Evolutionary conservation across 345 rosid species (phyloP).

Genomic region (Camelina hispida): DNA sequence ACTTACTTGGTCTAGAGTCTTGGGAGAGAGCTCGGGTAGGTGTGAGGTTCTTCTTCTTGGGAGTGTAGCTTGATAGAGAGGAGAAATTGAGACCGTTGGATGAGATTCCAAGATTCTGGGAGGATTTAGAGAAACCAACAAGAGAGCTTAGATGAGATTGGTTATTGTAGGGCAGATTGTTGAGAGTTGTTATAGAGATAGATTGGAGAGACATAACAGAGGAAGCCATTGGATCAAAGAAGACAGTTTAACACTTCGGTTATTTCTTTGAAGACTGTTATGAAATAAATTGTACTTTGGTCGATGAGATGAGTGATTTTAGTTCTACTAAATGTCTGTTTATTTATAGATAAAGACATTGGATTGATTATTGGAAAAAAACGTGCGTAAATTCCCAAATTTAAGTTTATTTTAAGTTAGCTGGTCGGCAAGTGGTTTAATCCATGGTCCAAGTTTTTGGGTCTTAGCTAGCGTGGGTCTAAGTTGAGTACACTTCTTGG

Average conservation of each 20-base stretch:
- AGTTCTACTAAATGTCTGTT: constrained; percentile 11
- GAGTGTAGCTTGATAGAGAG: constrained; percentile 23
- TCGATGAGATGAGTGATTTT: constrained; percentile 15
- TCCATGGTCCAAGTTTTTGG: constrained; percentile 6
- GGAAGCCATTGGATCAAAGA: constrained; percentile 26
- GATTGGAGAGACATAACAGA: constrained; percentile 31
- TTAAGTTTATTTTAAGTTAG: neutral
- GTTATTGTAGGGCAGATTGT: constrained; percentile 15
- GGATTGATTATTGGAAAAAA: neutral
- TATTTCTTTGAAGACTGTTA: neutral
- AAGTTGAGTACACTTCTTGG: constrained; percentile 1
- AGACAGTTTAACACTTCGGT: neutral
- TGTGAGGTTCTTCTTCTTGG: constrained; percentile 23
- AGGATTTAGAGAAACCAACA: constrained; percentile 33
- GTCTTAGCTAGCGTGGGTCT: neutral
- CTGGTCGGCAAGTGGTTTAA: constrained; percentile 31
- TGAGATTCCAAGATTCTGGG: constrained; percentile 32
- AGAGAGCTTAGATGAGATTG: constrained; percentile 29
- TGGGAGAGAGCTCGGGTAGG: constrained; percentile 24
- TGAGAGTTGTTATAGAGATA: constrained; percentile 23
- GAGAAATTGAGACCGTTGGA: constrained; percentile 32
- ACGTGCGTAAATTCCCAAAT: constrained; percentile 20
- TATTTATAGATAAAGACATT: neutral
- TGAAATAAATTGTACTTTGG: constrained; percentile 4
- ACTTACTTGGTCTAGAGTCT: constrained; percentile 36